Evolutionary conservation across 2,329 filamentous ascomycete species (phyloP), one percentile per base, ranked within the genome.

Genomic region (Exophiala oligosperma): DNA sequence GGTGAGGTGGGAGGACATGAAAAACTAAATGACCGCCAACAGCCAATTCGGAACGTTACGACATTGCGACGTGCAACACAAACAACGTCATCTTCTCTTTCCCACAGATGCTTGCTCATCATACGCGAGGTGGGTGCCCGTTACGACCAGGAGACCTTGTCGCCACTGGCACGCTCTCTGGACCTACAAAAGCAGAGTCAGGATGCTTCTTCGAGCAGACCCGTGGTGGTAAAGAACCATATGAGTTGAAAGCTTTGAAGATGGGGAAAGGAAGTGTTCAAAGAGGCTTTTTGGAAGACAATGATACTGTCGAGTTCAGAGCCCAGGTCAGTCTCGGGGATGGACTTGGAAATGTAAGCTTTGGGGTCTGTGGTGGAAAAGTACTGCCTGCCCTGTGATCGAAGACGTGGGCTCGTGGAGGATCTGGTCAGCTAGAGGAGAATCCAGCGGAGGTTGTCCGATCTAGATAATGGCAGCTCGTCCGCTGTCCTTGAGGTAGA

Each of bases 91-190:
- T 92, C n/a, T 93, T 85, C 80, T 91, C 88, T 0, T 92, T 92
- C 74, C 83, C 87, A 3, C 90, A 92, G 72, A 91, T 92, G 88
- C 77, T 93, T 44, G 83, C 89, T 1, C 89, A 92, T 70, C 89
- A 92, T 70, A 86, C 87, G 1, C 80, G 89, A 46, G 88, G 86
- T 0, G 90, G 90, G 4, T 92, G 90, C 71, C 84, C 86, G 2
- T 79, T 93, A 78, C 81, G 84, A 49, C 81, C 85, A 0, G 90
- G 90, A 29, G 90, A 92, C 69, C 72, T 92, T 53, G 75, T 93
- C 5, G 90, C 88, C 1, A 90, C 87, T 1, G 90, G 90, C 2
- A 94, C 90, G 1, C 92, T 93, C 66, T 86, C 83, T 41, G 89
- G 90, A 1, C 78, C 73, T 6, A 76, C 76, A 40, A 72, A 74